Evolutionary conservation across 208 protist genomes (phyloP).

Genomic region (Trypanosoma congolense): DNA sequence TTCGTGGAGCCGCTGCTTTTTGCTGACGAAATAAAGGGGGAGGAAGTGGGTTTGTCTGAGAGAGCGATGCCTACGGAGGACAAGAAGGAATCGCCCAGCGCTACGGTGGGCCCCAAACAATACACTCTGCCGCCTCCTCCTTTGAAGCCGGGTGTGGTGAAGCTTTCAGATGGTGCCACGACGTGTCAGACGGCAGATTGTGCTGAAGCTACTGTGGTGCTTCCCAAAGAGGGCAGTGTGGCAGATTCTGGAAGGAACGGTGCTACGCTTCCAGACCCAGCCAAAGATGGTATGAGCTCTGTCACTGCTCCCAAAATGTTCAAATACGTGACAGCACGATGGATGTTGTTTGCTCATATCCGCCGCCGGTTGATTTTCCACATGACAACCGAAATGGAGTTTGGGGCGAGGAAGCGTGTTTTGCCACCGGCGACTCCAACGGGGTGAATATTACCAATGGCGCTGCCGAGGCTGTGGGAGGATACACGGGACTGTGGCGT

Average conservation of each 20-base stretch:
- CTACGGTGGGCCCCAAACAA: no score
- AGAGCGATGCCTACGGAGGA: no score
- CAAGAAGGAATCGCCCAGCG: no score
- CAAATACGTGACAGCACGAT: neutral
- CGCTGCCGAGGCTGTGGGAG: neutral
- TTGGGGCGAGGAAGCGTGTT: neutral
- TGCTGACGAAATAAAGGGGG: neutral
- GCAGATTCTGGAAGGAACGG: no score
- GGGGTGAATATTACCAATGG: neutral
- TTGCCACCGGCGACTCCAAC: neutral
- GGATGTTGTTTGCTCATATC: neutral
- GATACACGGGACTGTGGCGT: neutral
- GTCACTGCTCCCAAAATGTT: neutral
- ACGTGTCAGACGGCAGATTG: no score
- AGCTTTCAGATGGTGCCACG: no score
- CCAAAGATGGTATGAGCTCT: neutral
- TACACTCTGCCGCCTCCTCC: no score
- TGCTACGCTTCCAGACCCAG: no score
- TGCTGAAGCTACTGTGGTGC: no score
- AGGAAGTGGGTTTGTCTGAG: neutral
- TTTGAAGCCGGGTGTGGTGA: no score
- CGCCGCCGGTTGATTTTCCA: neutral
- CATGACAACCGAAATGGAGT: neutral
- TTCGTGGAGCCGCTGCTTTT: constrained; percentile 4
- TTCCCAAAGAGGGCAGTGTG: no score